Conservation (phyloP, 148 eudicot species). For the Pharnaceum exiguum region DNA sequence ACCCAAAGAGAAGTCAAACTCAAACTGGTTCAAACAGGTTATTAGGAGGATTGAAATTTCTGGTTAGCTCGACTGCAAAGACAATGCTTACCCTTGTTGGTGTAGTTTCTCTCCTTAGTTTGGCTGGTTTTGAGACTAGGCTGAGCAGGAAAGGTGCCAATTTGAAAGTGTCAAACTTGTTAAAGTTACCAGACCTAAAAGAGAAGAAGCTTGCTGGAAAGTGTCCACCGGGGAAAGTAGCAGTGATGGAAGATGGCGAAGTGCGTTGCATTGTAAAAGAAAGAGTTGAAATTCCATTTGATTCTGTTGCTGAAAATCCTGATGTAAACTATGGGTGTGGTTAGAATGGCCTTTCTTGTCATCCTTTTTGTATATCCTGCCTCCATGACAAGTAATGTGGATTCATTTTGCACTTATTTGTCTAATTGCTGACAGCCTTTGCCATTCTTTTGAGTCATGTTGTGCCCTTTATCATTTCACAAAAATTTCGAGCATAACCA, state of each 20-base stretch:
- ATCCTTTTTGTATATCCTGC: constrained; percentile 25
- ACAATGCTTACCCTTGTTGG: constrained; percentile 66
- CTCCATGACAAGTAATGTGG: constrained; percentile 17
- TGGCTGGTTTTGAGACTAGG: constrained; percentile 83
- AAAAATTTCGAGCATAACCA: no score
- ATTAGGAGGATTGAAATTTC: constrained; percentile 42
- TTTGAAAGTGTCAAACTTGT: constrained; percentile 31
- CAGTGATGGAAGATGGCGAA: constrained; percentile 64
- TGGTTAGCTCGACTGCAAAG: constrained; percentile 57
- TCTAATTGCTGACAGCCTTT: constrained; percentile 1
- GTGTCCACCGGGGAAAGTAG: constrained; percentile 78
- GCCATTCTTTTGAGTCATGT: neutral
- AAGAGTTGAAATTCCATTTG: constrained; percentile 90
- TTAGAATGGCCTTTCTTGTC: constrained; percentile 27
- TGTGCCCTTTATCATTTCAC: no score
- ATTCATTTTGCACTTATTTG: constrained; percentile 1
- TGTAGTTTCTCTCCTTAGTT: constrained; percentile 56
- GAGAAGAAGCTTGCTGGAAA: constrained; percentile 21
- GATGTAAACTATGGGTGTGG: constrained; percentile 94
- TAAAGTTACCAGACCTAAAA: constrained; percentile 22
- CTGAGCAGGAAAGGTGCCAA: constrained; percentile 40
- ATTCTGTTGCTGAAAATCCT: constrained; percentile 44
- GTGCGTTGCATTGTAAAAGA: constrained; percentile 82
- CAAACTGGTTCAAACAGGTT: constrained; percentile 25
- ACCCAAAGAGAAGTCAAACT: constrained; percentile 23